Evolutionary conservation across 768 basidiomycete genomes (phyloP), one percentile per base, ranked within the genome.

Genomic region (Lactifluus subvellereus): DNA sequence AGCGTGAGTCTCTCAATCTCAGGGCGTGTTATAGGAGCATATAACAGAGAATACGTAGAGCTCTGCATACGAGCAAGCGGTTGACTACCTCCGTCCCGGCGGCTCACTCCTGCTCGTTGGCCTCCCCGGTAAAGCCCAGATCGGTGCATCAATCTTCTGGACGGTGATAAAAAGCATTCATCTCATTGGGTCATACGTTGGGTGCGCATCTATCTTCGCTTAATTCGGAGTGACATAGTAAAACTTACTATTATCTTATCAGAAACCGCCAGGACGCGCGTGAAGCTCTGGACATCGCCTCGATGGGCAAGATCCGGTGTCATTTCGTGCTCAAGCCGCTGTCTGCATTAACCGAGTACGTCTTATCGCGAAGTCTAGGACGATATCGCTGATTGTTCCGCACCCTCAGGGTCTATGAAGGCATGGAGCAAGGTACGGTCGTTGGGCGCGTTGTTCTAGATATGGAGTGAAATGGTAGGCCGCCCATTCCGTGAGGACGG

Each of bases 181-280:
- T 59, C 84, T 86, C 62, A 69, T 79, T 55, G 84, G 84, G 14
- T 75, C 75, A 3, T 75, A 74, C 62, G 74, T 76, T 61, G 77
- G 74, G 74, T 75, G 47, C 37, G 62, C 38, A 27, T 33, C 5
- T 5, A 18, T 22, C 1, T 3, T 22, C 4, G 9, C n/a, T 32
- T 4, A 14, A 6, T 40, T 7, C 13, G 20, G 22, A 8, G 40
- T 37, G 35, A 47, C 33, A 10, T 4, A 18, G 6, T 20, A 37
- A 40, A 43, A 30, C 22, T 9, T 55, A 33, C 11, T 16, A 5
- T 43, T 4, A 14, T 13, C 8, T n/a, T 48, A 77, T 80, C 14
- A 85, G 89, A 1, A 92, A 91, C 73, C 83, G 89, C 43, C 91
- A 93, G 73, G 94, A 95, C 70, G 85, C 91, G 3, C 72, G 81